A percentile compares a stretch with the other conserved stretches of the same genome.
phyloP scores from a whole-genome alignment of 176 grass and related monocot species.

The Alloteropsis semialata region DNA sequence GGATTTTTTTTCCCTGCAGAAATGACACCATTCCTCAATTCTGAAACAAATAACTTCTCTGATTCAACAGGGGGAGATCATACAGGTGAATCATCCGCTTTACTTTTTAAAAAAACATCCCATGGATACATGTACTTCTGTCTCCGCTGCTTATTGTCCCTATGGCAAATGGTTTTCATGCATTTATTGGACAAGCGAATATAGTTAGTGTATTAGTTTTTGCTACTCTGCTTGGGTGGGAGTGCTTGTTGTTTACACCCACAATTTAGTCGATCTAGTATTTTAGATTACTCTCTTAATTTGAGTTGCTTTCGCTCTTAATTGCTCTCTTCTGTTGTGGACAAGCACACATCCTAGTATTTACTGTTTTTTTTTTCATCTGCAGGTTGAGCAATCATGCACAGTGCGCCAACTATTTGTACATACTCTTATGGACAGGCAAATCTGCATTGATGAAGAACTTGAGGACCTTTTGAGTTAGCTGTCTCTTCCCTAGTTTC shows the following conservation, averaged over 20 bases:
- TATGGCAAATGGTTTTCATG: background rate
- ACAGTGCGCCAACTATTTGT: conserved; percentile 3
- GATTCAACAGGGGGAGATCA: conserved; percentile 69
- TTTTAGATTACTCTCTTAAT: background rate
- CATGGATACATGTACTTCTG: background rate
- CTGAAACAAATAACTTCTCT: conserved; percentile 82
- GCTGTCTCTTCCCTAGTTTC: background rate
- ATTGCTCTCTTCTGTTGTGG: background rate
- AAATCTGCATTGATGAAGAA: conserved; percentile 15
- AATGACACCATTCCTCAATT: conserved; percentile 67
- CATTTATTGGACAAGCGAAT: background rate
- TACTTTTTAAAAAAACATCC: background rate
- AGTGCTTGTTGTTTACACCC: background rate
- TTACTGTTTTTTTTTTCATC: background rate
- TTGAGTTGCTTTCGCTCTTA: background rate
- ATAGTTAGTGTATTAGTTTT: background rate
- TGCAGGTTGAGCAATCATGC: conserved; percentile 36
- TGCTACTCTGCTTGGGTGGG: background rate
- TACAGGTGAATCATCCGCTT: conserved; percentile 30
- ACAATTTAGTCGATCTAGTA: background rate
- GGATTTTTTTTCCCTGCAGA: conserved; percentile 36
- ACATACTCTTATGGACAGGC: conserved; percentile 19
- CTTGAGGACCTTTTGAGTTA: conserved; percentile 12
- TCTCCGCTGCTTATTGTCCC: background rate
- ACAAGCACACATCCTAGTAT: background rate